A percentile compares a stretch with the other conserved stretches of the same genome.
Conservation (phyloP, 257 asterid genomes). For the Solanum clarkiae region DNA sequence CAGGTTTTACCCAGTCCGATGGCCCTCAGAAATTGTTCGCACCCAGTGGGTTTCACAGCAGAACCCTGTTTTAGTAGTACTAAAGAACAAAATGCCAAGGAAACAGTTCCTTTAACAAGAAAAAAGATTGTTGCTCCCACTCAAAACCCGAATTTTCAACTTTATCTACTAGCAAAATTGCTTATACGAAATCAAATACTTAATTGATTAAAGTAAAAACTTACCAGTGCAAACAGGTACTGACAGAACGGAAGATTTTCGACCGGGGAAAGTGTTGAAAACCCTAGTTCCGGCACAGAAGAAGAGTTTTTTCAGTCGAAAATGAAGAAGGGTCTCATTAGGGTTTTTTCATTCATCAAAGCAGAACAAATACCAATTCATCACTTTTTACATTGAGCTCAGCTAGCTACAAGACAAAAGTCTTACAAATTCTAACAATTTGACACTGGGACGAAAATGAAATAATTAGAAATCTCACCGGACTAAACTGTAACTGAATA, state of each 20-base stretch:
- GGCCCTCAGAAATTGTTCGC: too few species aligned
- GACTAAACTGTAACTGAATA: neutral
- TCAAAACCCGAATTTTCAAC: neutral
- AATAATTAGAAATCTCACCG: neutral
- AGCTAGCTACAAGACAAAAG: neutral
- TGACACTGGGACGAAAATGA: neutral
- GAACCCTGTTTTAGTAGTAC: neutral
- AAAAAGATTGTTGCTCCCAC: neutral
- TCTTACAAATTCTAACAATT: neutral
- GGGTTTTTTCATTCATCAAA: neutral
- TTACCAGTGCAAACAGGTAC: neutral
- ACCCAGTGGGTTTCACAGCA: too few species aligned
- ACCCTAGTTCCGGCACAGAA: neutral
- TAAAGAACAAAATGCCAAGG: neutral
- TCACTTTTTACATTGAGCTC: neutral
- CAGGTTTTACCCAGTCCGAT: too few species aligned
- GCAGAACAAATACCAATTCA: neutral
- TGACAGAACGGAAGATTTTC: neutral
- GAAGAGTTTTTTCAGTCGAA: neutral
- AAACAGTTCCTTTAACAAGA: neutral
- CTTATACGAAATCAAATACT: neutral
- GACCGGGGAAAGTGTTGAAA: neutral
- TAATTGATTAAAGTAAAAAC: neutral
- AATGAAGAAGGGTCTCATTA: neutral
- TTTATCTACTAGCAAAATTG: neutral